Evolutionary conservation across 2,329 filamentous ascomycete species (phyloP).

Genomic region (Aspergillus oerlinghausenensis): DNA sequence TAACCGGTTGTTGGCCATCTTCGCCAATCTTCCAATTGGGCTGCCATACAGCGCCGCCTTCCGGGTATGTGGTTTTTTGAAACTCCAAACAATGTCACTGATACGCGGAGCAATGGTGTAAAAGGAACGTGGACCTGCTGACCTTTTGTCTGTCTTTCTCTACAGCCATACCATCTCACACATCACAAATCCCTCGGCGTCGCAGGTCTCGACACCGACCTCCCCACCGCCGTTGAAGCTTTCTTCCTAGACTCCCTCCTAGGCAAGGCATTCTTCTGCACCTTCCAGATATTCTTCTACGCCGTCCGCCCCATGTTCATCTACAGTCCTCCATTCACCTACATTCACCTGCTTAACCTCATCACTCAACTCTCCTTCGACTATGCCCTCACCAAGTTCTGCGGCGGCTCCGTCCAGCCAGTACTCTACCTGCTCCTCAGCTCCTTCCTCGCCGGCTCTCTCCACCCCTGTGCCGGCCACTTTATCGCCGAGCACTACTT

Average conservation of each 20-base stretch:
- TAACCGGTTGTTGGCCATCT: slow-evolving; percentile 83
- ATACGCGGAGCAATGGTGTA: neutral
- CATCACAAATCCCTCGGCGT: slow-evolving; percentile 99
- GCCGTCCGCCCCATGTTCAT: slow-evolving; percentile 92
- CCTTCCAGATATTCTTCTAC: slow-evolving; percentile 99
- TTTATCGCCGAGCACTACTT: slow-evolving; percentile 98
- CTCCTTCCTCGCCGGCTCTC: slow-evolving; percentile 86
- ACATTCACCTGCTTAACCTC: slow-evolving; percentile 79
- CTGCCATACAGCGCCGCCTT: slow-evolving; percentile 96
- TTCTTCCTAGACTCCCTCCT: slow-evolving; percentile 87
- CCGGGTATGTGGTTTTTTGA: slow-evolving; percentile 53
- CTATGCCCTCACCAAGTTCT: slow-evolving; percentile 57
- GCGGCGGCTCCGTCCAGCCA: slow-evolving; percentile 55
- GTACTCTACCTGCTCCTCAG: slow-evolving; percentile 81
- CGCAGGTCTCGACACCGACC: slow-evolving; percentile 90
- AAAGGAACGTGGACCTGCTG: neutral
- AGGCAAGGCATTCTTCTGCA: slow-evolving; percentile 98
- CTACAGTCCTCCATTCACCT: slow-evolving; percentile 82
- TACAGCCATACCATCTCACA: slow-evolving; percentile 87
- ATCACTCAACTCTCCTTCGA: slow-evolving; percentile 74
- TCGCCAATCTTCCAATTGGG: slow-evolving; percentile 93
- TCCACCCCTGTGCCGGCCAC: slow-evolving; percentile 92
- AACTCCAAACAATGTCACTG: neutral
- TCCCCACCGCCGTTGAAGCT: slow-evolving; percentile 87
- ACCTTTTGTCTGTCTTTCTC: neutral